These are phyloP conservation scores for Annulohypoxylon bovei DNA, from an alignment of 495 filamentous ascomycete species.

Conservation along the genomic window DNA sequence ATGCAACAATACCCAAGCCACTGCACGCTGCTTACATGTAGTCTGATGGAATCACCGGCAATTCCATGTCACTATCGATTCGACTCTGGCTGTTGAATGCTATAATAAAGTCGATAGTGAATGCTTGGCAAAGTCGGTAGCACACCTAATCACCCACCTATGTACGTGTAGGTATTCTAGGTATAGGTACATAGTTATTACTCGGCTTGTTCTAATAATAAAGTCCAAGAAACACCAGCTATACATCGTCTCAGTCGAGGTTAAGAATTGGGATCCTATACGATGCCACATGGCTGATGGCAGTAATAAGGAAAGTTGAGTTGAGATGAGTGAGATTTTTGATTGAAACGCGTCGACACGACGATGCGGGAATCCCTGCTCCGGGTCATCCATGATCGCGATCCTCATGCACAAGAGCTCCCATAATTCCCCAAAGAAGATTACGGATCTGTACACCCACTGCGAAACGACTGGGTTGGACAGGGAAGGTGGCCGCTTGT, in stretches of 20 bases:
- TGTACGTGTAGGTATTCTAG: background rate
- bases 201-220: background rate
- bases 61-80: too few species aligned
- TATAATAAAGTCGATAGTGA: conserved; percentile 14
- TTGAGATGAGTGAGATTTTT: too few species aligned
- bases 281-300: background rate
- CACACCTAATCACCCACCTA: background rate
- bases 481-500: conserved; percentile 27
- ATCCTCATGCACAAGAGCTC: conserved; percentile 42
- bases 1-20: conserved; percentile 15
- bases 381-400: conserved; percentile 40
- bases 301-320: too few species aligned
- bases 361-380: conserved; percentile 23
- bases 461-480: conserved; percentile 18
- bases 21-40: conserved; percentile 11
- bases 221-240: background rate
- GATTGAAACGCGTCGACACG: conserved; percentile 24
- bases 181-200: too few species aligned
- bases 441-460: conserved; percentile 18
- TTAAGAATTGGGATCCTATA: background rate
- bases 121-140: conserved; percentile 8
- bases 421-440: conserved; percentile 36
- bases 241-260: background rate
- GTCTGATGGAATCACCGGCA: background rate
- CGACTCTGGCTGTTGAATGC: too few species aligned